These are phyloP conservation scores for Citrus glauca DNA, from an alignment of 345 rosid genomes.

Conservation along the genomic window DNA sequence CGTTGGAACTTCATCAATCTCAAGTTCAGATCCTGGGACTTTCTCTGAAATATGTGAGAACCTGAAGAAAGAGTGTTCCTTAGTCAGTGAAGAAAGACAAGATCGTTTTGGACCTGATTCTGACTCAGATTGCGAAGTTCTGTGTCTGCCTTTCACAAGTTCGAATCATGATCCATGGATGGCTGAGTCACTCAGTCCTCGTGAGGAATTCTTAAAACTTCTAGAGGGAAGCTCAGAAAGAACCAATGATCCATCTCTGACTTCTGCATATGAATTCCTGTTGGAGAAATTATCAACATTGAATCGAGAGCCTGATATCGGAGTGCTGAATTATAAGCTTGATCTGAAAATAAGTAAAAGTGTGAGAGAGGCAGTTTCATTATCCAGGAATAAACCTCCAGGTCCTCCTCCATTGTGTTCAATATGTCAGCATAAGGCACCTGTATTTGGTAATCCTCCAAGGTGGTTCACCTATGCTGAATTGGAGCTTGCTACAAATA, in stretches of 20 bases:
- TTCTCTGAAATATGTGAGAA: conserved; percentile 49
- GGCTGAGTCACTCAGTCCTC: conserved; percentile 47
- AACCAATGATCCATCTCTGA: conserved; percentile 36
- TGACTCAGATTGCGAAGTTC: conserved; percentile 58
- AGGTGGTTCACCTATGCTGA: conserved; percentile 88
- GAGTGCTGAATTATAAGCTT: conserved; percentile 35
- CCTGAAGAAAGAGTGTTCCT: conserved; percentile 47
- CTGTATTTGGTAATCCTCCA: conserved; percentile 93
- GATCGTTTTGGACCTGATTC: conserved; percentile 56
- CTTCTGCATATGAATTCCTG: conserved; percentile 36
- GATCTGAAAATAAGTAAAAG: conserved; percentile 66
- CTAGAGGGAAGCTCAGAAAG: conserved; percentile 36
- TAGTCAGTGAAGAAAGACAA: conserved; percentile 42
- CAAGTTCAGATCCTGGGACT: conserved; percentile 87
- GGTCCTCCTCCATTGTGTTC: conserved; percentile 98
- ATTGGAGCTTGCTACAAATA: conserved; percentile 76
- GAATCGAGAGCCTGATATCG: conserved; percentile 47
- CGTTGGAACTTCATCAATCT: conserved; percentile 77
- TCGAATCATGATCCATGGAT: conserved; percentile 43
- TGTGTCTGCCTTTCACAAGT: conserved; percentile 49
- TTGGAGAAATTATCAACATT: conserved; percentile 48
- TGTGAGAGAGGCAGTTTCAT: conserved; percentile 84
- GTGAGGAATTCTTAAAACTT: conserved; percentile 33
- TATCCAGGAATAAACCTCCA: conserved; percentile 68
- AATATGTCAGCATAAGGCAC: conserved; percentile 86